Percentiles rank a stretch among this genome's conserved stretches.
Conservation (phyloP, 73 alveolate species). For the Vitrella brassicaformis region DNA sequence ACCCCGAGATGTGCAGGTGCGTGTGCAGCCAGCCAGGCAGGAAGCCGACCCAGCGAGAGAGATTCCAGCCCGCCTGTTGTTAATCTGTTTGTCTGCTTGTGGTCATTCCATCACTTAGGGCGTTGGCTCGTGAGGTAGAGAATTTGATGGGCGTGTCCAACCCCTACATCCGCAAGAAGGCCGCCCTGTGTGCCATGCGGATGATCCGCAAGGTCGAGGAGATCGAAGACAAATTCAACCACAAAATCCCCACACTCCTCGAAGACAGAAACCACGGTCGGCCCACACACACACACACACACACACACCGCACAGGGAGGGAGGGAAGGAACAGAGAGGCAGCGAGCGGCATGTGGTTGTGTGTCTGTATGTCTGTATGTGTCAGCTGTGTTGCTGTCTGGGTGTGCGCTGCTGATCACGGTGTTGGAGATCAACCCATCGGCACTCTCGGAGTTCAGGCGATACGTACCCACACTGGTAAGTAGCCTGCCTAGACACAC, state of each 20-base stretch:
- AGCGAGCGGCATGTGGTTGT: background rate
- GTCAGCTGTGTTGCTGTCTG: constrained; percentile 20
- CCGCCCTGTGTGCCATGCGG: constrained; percentile 90
- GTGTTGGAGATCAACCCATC: constrained; percentile 21
- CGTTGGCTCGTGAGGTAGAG: constrained; percentile 71
- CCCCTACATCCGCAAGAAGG: constrained; percentile 92
- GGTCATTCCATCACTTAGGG: too few relatives aligned
- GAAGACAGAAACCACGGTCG: background rate
- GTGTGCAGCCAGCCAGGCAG: too few relatives aligned
- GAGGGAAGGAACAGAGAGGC: too few relatives aligned
- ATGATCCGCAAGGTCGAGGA: constrained; percentile 65
- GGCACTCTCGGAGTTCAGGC: constrained; percentile 64
- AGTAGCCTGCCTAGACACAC: constrained; percentile 1
- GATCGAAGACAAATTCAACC: constrained; percentile 9
- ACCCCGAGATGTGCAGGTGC: constrained; percentile 86
- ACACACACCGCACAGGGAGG: too few relatives aligned
- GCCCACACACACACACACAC: too few relatives aligned
- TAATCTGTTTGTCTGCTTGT: too few relatives aligned
- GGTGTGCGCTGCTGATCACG: constrained; percentile 26
- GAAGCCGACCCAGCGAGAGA: too few relatives aligned
- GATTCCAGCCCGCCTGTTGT: too few relatives aligned
- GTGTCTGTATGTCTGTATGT: background rate
- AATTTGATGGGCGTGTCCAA: constrained; percentile 82
- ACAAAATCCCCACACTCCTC: constrained; percentile 10
- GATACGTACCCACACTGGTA: constrained; percentile 72